Evolutionary conservation across 2,329 filamentous ascomycete species (phyloP), one percentile per base, ranked within the genome.

Genomic region (Cladosporium sp.): DNA sequence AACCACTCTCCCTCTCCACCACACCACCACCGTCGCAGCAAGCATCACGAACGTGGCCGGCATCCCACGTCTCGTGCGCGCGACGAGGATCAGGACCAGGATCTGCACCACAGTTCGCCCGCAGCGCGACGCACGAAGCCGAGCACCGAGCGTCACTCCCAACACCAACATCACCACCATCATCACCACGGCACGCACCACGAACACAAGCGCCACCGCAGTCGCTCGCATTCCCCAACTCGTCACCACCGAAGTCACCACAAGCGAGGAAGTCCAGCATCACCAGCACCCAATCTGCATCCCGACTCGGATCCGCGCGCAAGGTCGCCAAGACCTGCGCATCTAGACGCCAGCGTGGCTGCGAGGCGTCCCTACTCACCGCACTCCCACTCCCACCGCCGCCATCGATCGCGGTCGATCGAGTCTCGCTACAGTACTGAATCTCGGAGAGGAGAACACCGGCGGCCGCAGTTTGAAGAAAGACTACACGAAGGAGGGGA

Each of bases 401-500:
- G 69, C 50, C 47, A 34, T 38, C 56, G 61, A 43, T 74, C 72
- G 30, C 68, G 61, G 12, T 74, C 72, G 12, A 60, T 56, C 53
- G 70, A 73, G 39, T 69, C 68, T 24, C 60, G 64, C 47, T 69
- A 70, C 56, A 58, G 63, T 47, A 58, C 61, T 18, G 61, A 62
- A 32, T 55, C 65, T 32, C 59, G 60, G 43, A 61, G 64, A 50
- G 54, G 54, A 42, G 61, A 67, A 18, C 32, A 36, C 32, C 45
- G 45, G 45, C 45, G 45, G 24, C 22, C 17, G 37, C 45, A 24
- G 45, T 36, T 17, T 20, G 45, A 40, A 12, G 56, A 59, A 29
- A 61, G 62, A 34, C 17, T 36, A 47, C 55, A 61, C 42, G 57
- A 57, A 52, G 62, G 54, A 42, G 36, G 20, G 22, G 51, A 50